A percentile compares a stretch with the other conserved stretches of the same genome.
phyloP scores from a whole-genome alignment of 1,284 basidiomycete genomes.

The Microbotryum lychnidis-dioicae region DNA sequence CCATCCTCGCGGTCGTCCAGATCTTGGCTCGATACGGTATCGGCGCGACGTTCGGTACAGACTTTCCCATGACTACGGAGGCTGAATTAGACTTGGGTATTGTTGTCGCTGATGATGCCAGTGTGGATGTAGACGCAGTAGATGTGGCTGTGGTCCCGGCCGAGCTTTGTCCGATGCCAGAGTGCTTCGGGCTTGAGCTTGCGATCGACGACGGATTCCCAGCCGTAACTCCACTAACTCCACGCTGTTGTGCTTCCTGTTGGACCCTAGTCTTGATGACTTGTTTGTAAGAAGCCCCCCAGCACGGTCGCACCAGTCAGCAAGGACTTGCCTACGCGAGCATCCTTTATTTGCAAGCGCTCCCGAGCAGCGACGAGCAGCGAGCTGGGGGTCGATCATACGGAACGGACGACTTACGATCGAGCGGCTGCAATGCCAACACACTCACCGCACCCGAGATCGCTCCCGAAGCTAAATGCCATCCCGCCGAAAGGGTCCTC shows the following conservation, averaged over 20 bases:
- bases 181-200: no score
- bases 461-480: constrained; percentile 26
- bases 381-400: no score
- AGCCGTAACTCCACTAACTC: no score
- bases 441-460: constrained; percentile 22
- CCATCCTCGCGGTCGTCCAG: constrained; percentile 32
- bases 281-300: constrained; percentile 1
- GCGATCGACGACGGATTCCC: no score
- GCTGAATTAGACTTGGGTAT: neutral
- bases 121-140: neutral
- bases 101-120: neutral
- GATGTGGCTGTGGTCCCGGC: neutral
- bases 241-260: constrained; percentile 11
- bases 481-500: constrained; percentile 16
- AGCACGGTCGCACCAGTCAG: neutral
- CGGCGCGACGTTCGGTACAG: neutral
- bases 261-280: constrained; percentile 30
- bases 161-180: no score
- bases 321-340: no score
- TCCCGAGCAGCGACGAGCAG: no score
- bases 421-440: constrained; percentile 26
- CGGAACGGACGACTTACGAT: constrained; percentile 13
- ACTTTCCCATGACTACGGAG: neutral
- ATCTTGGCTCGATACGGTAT: constrained; percentile 8
- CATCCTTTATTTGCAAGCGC: neutral